Evolutionary conservation across 148 eudicot species (phyloP).

Genomic region (Cornus florida): DNA sequence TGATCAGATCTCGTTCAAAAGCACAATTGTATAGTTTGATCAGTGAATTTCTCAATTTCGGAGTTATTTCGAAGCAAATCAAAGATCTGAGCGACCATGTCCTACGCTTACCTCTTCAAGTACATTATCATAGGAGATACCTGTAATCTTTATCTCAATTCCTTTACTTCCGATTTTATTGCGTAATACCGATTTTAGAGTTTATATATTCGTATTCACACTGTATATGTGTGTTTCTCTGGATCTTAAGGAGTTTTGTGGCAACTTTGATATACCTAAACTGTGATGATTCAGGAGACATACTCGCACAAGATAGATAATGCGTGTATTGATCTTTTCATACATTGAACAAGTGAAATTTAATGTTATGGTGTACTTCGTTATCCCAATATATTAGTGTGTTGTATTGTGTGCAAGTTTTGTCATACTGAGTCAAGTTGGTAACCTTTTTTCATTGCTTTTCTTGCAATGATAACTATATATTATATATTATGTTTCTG

Average conservation of each 20-base stretch:
- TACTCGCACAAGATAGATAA: too few relatives aligned
- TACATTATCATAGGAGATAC: constrained; percentile 31
- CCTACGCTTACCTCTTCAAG: constrained; percentile 32
- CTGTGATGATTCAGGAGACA: too few relatives aligned
- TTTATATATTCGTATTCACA: neutral
- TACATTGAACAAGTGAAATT: neutral
- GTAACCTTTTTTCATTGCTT: neutral
- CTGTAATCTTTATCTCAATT: constrained; percentile 4
- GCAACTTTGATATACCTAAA: neutral
- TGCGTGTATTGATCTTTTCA: too few relatives aligned
- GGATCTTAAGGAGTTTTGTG: neutral
- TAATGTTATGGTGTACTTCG: neutral
- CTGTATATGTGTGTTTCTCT: neutral
- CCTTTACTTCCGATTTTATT: neutral
- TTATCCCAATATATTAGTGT: too few relatives aligned
- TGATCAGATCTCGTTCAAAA: too few relatives aligned
- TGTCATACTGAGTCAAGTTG: neutral
- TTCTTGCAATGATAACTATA: neutral
- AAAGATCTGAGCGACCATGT: constrained; percentile 14
- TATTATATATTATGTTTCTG: too few relatives aligned
- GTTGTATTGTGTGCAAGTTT: neutral
- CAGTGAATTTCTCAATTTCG: neutral
- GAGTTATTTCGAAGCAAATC: neutral
- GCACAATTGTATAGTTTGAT: neutral
- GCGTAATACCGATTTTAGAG: neutral